phyloP scores from a whole-genome alignment of 1,284 basidiomycete genomes.

The Boletus mariae region DNA sequence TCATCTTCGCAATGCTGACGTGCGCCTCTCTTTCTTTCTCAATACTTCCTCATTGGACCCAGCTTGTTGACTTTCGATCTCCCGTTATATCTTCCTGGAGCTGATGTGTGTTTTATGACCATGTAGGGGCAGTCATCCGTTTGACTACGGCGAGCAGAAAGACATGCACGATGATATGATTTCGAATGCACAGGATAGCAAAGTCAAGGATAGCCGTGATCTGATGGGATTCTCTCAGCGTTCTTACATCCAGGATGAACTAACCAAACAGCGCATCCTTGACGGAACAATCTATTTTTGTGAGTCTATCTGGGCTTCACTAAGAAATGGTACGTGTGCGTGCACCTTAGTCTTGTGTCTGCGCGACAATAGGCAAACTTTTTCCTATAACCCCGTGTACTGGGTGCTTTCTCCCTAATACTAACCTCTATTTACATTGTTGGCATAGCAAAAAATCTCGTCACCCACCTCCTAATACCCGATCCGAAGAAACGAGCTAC shows the following conservation, averaged over 20 bases:
- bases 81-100: background rate
- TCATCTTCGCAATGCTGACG: slow-evolving; percentile 79
- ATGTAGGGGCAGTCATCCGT: slow-evolving; percentile 66
- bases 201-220: slow-evolving; percentile 21
- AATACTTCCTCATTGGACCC: background rate
- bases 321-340: slow-evolving; percentile 55
- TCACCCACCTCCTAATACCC: slow-evolving; percentile 53
- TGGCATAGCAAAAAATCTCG: slow-evolving; percentile 51
- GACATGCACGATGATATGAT: slow-evolving; percentile 15
- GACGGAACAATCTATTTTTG: slow-evolving; percentile 56
- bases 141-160: slow-evolving; percentile 52
- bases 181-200: slow-evolving; percentile 6
- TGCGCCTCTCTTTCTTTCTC: slow-evolving; percentile 36
- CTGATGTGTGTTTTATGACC: slow-evolving; percentile 9
- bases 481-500: slow-evolving; percentile 57
- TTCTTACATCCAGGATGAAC: slow-evolving; percentile 50
- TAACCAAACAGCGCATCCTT: slow-evolving; percentile 67
- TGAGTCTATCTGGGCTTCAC: slow-evolving; percentile 47
- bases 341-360: background rate
- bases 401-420: background rate
- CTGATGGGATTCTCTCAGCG: slow-evolving; percentile 42
- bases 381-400: background rate
- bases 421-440: slow-evolving; percentile 5
- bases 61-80: slow-evolving; percentile 1
- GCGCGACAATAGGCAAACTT: background rate